These are phyloP conservation scores for Uronychia binucleata DNA, from an alignment of 73 alveolate species.

Conservation along the genomic window DNA sequence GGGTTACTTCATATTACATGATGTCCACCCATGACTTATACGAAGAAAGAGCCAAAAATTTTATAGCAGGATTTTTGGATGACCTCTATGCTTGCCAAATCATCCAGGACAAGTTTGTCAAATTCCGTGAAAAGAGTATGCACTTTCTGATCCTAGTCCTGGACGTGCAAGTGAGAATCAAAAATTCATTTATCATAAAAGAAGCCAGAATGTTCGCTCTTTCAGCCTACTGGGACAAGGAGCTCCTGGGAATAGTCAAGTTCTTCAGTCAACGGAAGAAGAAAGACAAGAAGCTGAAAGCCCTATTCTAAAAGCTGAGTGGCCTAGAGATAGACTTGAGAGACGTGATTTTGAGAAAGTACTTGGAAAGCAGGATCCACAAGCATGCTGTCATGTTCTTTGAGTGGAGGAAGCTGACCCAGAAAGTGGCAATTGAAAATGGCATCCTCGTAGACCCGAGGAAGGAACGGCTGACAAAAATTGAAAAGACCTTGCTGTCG, in stretches of 20 bases:
- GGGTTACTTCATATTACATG: background rate
- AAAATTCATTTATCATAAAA: background rate
- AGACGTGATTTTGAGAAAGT: background rate
- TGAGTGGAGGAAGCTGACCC: background rate
- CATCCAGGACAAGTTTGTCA: background rate
- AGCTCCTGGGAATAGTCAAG: background rate
- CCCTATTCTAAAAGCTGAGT: background rate
- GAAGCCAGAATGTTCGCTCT: background rate
- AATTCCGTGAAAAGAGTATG: background rate
- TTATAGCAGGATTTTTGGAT: background rate
- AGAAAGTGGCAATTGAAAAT: background rate
- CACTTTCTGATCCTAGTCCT: background rate
- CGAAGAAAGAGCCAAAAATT: background rate
- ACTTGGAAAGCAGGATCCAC: background rate
- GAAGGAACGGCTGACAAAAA: background rate
- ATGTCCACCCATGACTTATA: background rate
- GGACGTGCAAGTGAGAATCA: background rate
- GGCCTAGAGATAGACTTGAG: background rate
- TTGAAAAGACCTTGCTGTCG: background rate
- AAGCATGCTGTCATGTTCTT: background rate
- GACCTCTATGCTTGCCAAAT: background rate
- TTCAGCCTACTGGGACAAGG: background rate
- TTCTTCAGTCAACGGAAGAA: background rate
- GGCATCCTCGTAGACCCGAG: background rate
- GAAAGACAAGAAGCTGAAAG: background rate